Percentiles rank a stretch among this genome's conserved stretches.
phyloP scores from a whole-genome alignment of 345 rosid species.

The Euphorbia peplus region DNA sequence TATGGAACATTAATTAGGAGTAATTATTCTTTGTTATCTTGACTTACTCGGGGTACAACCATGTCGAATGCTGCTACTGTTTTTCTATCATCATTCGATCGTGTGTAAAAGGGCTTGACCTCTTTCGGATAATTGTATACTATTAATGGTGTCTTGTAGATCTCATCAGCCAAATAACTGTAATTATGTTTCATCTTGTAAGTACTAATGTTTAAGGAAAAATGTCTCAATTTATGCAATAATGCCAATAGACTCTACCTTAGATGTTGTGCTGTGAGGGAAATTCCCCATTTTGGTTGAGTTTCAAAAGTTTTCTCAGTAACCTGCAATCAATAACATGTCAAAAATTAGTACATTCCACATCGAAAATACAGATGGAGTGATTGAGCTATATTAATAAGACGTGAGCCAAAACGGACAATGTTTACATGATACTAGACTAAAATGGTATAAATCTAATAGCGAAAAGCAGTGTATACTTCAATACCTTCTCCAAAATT shows the following conservation, averaged over 20 bases:
- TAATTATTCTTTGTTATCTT: neutral
- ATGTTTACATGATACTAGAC: neutral
- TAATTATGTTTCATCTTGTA: constrained; percentile 16
- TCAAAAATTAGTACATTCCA: too few relatives aligned
- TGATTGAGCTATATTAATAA: too few relatives aligned
- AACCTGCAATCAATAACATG: constrained; percentile 56
- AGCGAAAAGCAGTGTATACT: too few relatives aligned
- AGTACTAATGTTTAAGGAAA: neutral
- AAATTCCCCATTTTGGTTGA: constrained; percentile 58
- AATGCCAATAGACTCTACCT: constrained; percentile 40
- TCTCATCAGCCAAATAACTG: constrained; percentile 74
- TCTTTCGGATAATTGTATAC: constrained; percentile 65
- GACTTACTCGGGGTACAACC: constrained; percentile 72
- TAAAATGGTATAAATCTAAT: too few relatives aligned
- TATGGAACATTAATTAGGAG: neutral
- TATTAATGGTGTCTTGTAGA: constrained; percentile 55
- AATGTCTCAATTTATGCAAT: neutral
- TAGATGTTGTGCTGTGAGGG: constrained; percentile 67
- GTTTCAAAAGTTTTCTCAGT: constrained; percentile 45
- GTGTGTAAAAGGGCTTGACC: constrained; percentile 54
- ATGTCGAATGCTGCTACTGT: constrained; percentile 93
- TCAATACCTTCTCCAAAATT: constrained; percentile 48
- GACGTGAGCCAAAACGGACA: neutral
- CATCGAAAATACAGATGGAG: too few relatives aligned
- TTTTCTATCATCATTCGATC: constrained; percentile 64